These are phyloP conservation scores for Clonostachys sp. DNA, from an alignment of 2,329 filamentous ascomycete genomes.

Conservation along the genomic window DNA sequence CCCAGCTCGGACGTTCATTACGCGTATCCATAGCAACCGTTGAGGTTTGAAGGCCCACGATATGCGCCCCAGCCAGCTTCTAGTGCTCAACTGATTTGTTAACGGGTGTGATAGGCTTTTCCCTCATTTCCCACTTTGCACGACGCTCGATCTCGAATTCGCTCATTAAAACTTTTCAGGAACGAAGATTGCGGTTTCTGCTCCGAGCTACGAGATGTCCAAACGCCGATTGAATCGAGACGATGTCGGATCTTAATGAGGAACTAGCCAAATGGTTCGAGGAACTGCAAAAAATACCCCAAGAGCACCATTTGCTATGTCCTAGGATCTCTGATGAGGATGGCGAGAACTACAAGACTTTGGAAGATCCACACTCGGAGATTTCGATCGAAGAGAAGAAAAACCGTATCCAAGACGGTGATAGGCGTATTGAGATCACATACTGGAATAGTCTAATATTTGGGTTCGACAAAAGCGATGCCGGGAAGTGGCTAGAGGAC, in stretches of 20 bases:
- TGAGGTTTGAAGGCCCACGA: too few relatives aligned
- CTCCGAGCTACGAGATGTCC: neutral
- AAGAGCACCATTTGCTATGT: constrained; percentile 62
- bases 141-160: neutral
- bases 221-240: constrained; percentile 3
- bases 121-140: too few relatives aligned
- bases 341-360: constrained; percentile 48
- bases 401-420: constrained; percentile 48
- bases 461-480: constrained; percentile 58
- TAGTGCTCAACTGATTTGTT: too few relatives aligned
- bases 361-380: constrained; percentile 43
- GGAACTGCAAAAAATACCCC: constrained; percentile 34
- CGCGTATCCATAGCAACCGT: too few relatives aligned
- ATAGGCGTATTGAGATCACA: constrained; percentile 53
- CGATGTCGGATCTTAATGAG: constrained; percentile 31
- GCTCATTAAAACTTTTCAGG: neutral
- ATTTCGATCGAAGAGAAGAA: constrained; percentile 47
- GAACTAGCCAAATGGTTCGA: constrained; percentile 37
- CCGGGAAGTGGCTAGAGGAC: constrained; percentile 53
- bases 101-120: too few relatives aligned
- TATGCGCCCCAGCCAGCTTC: too few relatives aligned
- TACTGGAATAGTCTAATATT: constrained; percentile 67
- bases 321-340: constrained; percentile 61
- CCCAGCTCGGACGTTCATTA: too few relatives aligned
- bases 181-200: neutral